Evolutionary conservation across 805 yeast genomes (phyloP).

Genomic region (Ogataea salicorniae): DNA sequence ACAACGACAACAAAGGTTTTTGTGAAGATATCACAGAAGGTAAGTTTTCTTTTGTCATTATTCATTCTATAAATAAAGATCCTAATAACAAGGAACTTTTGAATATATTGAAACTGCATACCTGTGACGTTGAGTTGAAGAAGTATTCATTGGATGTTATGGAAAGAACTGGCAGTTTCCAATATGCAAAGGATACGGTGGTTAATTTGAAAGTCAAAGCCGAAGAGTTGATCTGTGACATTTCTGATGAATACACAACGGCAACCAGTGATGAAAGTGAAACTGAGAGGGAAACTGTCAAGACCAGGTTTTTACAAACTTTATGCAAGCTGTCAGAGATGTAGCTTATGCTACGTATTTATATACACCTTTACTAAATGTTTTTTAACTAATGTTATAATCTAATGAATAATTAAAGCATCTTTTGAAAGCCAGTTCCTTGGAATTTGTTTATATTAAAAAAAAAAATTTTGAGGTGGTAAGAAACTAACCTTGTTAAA

Average conservation of each 20-base stretch:
- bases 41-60: slow-evolving; percentile 79
- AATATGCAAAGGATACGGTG: slow-evolving; percentile 33
- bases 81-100: slow-evolving; percentile 36
- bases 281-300: not conserved
- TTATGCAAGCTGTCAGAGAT: slow-evolving; percentile 7
- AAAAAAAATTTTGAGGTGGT: too few relatives aligned
- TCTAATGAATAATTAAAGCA: too few relatives aligned
- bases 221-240: slow-evolving; percentile 15
- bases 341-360: not conserved
- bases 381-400: too few relatives aligned
- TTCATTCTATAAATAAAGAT: slow-evolving; percentile 51
- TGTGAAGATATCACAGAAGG: slow-evolving; percentile 90
- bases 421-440: too few relatives aligned
- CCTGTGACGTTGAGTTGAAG: slow-evolving; percentile 47
- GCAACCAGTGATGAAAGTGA: not conserved
- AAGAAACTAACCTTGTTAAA: too few relatives aligned
- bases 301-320: slow-evolving; percentile 4
- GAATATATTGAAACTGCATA: slow-evolving; percentile 48
- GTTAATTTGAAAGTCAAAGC: slow-evolving; percentile 23
- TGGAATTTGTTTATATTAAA: too few relatives aligned
- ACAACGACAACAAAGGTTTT: slow-evolving; percentile 63
- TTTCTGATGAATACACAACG: slow-evolving; percentile 10
- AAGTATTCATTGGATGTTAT: slow-evolving; percentile 45
- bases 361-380: not conserved
- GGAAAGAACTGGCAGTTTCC: slow-evolving; percentile 36